phyloP scores from a whole-genome alignment of 805 yeast genomes.

The Nakazawaea ernobii region DNA sequence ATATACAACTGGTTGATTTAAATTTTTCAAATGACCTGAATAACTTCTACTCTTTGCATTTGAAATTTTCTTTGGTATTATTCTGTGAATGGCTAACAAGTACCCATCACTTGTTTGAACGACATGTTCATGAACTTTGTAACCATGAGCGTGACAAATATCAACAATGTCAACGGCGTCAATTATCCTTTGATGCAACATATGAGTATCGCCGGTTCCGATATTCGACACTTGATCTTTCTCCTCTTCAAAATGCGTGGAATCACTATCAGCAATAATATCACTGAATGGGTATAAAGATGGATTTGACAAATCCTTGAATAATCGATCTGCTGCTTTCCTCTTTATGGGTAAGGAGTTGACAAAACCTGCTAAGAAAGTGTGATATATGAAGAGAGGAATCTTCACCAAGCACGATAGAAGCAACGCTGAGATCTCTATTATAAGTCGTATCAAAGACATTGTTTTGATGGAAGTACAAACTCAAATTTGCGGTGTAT shows the following conservation, averaged over 20 bases:
- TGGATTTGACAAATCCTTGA: neutral
- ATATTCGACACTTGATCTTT: neutral
- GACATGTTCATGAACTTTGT: slow-evolving; percentile 67
- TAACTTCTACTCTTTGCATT: slow-evolving; percentile 14
- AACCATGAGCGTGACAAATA: slow-evolving; percentile 41
- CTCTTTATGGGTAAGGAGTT: slow-evolving; percentile 1
- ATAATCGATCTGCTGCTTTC: neutral
- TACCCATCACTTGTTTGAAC: slow-evolving; percentile 76
- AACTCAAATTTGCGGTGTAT: no score
- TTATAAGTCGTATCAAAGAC: neutral
- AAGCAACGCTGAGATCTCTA: slow-evolving; percentile 3
- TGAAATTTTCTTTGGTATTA: slow-evolving; percentile 31
- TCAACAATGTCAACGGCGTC: slow-evolving; percentile 25
- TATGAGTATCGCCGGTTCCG: neutral
- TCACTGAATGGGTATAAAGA: neutral
- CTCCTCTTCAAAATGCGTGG: neutral
- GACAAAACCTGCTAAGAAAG: neutral
- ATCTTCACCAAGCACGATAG: slow-evolving; percentile 1
- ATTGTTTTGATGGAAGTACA: neutral
- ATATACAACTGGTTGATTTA: slow-evolving; percentile 48
- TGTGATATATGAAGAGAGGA: neutral
- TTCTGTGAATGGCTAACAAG: slow-evolving; percentile 67
- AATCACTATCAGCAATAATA: neutral
- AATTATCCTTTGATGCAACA: slow-evolving; percentile 15
- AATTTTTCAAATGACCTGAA: slow-evolving; percentile 16